Evolutionary conservation across 2,329 filamentous ascomycete species (phyloP).

Genomic region (Colletotrichum liaoningense): DNA sequence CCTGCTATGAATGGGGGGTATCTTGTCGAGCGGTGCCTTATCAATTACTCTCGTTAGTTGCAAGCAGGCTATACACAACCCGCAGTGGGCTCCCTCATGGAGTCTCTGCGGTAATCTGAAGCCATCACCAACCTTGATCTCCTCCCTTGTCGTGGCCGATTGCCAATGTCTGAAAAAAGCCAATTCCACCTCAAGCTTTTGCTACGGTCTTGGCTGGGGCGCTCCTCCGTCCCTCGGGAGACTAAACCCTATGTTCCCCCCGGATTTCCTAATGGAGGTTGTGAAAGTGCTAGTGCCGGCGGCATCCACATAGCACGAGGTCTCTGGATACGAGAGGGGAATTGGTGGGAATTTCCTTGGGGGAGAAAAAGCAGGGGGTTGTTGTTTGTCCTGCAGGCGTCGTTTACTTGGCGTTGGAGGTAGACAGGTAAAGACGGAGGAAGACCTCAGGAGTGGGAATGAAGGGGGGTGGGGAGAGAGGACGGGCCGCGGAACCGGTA

Average conservation of each 20-base stretch:
- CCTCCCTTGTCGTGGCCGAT: neutral
- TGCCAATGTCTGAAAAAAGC: constrained; percentile 1
- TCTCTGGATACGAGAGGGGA: neutral
- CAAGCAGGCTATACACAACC: constrained; percentile 4
- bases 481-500: constrained; percentile 17
- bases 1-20: neutral
- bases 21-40: constrained; percentile 10
- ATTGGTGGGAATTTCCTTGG: neutral
- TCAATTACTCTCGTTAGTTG: constrained; percentile 24
- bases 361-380: neutral
- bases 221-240: neutral
- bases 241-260: neutral
- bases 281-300: constrained; percentile 11
- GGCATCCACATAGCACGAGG: neutral
- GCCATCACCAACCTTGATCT: constrained; percentile 4
- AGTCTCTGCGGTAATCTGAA: constrained; percentile 10
- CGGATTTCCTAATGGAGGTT: neutral
- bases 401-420: neutral
- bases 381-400: neutral
- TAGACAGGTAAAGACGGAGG: neutral
- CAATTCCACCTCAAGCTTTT: neutral
- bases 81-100: neutral
- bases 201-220: neutral
- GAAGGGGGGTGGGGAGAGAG: neutral
- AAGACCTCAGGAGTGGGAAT: neutral